Base-by-base conservation (phyloP, 2,329 filamentous ascomycete species). In the Fusarium ramigenum region DNA sequence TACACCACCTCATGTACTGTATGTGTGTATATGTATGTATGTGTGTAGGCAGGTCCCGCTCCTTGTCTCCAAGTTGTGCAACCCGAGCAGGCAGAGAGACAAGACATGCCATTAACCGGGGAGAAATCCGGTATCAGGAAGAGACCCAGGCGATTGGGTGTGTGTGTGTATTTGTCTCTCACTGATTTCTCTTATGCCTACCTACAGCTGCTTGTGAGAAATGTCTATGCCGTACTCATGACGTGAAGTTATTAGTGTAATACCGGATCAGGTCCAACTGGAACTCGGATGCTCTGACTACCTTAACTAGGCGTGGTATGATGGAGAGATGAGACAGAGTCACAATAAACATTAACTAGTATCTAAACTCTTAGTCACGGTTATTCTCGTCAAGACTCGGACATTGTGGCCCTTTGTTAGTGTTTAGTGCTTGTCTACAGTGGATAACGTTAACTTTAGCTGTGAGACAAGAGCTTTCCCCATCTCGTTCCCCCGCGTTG, bases 101-200 rank as follows among this genome's bases (percentile, higher is more conserved):
- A 62, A 63, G 69, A 37, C 44, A 63, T 63, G 43, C 42, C 66
- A 71, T 56, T 65, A 60, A 61, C 60, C 60, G 62, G 73, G 75
- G 73, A 75, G 60, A 40, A 57, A 60, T 69, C 40, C 63, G 46
- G 50, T 37, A 25, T 47, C 63, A 50, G 65, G 40, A 66, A 43
- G n/a, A 46, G 34, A 37, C 16, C n/a, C 37, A 64, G 50, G 64
- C 66, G 66, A 69, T 69, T 69, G 58, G 66, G 58, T 69, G 50
- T 69, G 58, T 34, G 25, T 69, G 58, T 34, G 25, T 50, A 25
- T 47, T 30, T 23, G 18, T 59, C 14, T 63, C 32, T 50, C 37
- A 43, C 34, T 23, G 23, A 40, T 39, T 18, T 58, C 40, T 32
- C 23, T n/a, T 16, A 36, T 60, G 39, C 25, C 28, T 32, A 15